Evolutionary conservation across 352 stramenopile species (phyloP).

Genomic region (Phytophthora macrochlamydospora): DNA sequence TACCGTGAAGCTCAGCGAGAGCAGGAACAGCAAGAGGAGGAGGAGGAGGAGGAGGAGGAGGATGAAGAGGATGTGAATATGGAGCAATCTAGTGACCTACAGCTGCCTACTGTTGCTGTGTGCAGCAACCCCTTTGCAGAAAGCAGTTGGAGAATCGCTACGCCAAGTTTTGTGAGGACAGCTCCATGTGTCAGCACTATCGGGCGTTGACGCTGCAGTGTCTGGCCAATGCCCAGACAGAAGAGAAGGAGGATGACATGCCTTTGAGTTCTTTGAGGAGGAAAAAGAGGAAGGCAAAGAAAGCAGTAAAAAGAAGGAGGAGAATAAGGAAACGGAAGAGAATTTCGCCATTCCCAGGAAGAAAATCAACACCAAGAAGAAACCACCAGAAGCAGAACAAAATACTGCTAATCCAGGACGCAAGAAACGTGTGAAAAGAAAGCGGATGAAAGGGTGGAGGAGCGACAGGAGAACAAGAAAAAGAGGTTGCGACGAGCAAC

Average conservation of each 20-base stretch:
- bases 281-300: slow-evolving; percentile 5
- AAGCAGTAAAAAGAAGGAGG: background rate
- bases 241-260: slow-evolving; percentile 23
- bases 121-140: slow-evolving; percentile 69
- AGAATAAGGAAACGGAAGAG: slow-evolving; percentile 11
- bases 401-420: slow-evolving; percentile 8
- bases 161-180: slow-evolving; percentile 52
- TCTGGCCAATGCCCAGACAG: slow-evolving; percentile 28
- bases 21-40: background rate
- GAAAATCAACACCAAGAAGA: slow-evolving; percentile 16
- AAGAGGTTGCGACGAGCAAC: slow-evolving; percentile 19
- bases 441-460: background rate
- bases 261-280: slow-evolving; percentile 12
- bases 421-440: slow-evolving; percentile 14
- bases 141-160: slow-evolving; percentile 42
- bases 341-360: slow-evolving; percentile 42
- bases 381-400: background rate
- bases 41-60: background rate
- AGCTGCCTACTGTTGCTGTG: slow-evolving; percentile 5
- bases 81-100: no score
- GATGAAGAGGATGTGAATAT: no score
- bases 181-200: slow-evolving; percentile 57
- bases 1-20: background rate
- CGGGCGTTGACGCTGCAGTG: slow-evolving; percentile 61
- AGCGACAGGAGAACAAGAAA: slow-evolving; percentile 23